Evolutionary conservation across 345 rosid species (phyloP).

Genomic region (Combretum micranthum): DNA sequence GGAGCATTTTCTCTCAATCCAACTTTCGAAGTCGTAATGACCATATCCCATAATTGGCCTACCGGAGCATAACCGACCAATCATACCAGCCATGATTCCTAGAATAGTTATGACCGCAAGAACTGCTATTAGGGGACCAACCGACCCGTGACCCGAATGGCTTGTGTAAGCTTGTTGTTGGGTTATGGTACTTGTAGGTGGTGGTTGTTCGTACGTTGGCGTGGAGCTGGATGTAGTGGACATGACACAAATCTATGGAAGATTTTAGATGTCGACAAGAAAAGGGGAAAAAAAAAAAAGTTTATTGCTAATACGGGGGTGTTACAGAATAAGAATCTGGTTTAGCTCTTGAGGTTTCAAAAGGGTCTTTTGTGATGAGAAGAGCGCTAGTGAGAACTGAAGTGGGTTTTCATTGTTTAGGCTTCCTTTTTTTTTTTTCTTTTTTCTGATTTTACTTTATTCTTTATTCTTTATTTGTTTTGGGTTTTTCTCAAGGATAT

Average conservation of each 20-base stretch:
- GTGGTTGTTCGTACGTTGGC: slow-evolving; percentile 34
- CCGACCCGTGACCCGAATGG: slow-evolving; percentile 38
- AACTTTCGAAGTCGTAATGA: slow-evolving; percentile 53
- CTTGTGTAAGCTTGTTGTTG: slow-evolving; percentile 35
- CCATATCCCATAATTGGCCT: slow-evolving; percentile 42
- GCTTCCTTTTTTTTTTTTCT: too few species aligned
- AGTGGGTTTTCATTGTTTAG: too few species aligned
- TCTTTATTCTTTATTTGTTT: too few species aligned
- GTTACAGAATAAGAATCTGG: too few species aligned
- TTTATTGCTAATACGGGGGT: too few species aligned
- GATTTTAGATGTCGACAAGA: neutral
- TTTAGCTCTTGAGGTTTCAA: too few species aligned
- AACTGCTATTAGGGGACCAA: slow-evolving; percentile 60
- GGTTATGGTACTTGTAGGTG: slow-evolving; percentile 21
- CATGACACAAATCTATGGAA: slow-evolving; percentile 13
- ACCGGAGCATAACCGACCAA: slow-evolving; percentile 61
- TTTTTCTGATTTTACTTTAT: too few species aligned
- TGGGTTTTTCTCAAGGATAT: too few species aligned
- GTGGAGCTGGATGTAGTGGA: slow-evolving; percentile 15
- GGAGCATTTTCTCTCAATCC: slow-evolving; percentile 65
- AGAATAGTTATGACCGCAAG: slow-evolving; percentile 49
- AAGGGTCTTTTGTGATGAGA: too few species aligned
- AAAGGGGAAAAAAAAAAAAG: neutral
- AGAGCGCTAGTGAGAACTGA: too few species aligned
- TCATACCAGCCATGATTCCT: slow-evolving; percentile 56